Conservation (phyloP, 495 filamentous ascomycete genomes). For the Patellaria atrata region DNA sequence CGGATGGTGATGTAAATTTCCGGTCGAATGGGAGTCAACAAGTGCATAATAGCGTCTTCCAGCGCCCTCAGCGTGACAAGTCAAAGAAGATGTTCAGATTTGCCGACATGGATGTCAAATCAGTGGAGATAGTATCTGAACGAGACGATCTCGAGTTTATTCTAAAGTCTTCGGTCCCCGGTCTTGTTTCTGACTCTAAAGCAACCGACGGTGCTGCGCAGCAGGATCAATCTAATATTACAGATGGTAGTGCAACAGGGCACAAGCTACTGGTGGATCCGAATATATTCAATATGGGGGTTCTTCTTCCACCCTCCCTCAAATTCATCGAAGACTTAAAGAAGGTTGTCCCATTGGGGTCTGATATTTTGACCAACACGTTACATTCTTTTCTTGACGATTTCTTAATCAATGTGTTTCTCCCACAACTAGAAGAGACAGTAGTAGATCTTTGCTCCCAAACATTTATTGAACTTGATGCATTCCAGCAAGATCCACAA, state of each 20-base stretch:
- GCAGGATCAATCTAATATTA: constrained; percentile 30
- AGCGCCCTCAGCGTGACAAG: constrained; percentile 50
- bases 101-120: constrained; percentile 64
- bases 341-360: constrained; percentile 70
- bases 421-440: constrained; percentile 91
- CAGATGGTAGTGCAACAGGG: constrained; percentile 47
- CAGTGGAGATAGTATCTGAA: constrained; percentile 58
- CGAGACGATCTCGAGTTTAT: constrained; percentile 85
- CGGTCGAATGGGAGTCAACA: constrained; percentile 33
- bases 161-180: constrained; percentile 78
- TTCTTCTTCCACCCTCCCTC: constrained; percentile 84
- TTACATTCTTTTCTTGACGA: constrained; percentile 95
- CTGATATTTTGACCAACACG: constrained; percentile 74
- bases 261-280: constrained; percentile 88
- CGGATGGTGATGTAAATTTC: constrained; percentile 57
- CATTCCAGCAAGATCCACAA: constrained; percentile 73
- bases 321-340: constrained; percentile 84
- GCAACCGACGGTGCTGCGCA: constrained; percentile 25
- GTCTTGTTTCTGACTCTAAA: constrained; percentile 69
- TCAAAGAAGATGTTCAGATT: constrained; percentile 72
- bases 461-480: constrained; percentile 68
- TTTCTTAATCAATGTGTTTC: constrained; percentile 95
- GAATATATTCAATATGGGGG: constrained; percentile 94
- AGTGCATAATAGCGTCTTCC: constrained; percentile 41
- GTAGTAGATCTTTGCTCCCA: constrained; percentile 74